A percentile compares a stretch with the other conserved stretches of the same genome.
These are phyloP conservation scores for Apocynum venetum DNA, from an alignment of 257 asterid species.

Conservation along the genomic window DNA sequence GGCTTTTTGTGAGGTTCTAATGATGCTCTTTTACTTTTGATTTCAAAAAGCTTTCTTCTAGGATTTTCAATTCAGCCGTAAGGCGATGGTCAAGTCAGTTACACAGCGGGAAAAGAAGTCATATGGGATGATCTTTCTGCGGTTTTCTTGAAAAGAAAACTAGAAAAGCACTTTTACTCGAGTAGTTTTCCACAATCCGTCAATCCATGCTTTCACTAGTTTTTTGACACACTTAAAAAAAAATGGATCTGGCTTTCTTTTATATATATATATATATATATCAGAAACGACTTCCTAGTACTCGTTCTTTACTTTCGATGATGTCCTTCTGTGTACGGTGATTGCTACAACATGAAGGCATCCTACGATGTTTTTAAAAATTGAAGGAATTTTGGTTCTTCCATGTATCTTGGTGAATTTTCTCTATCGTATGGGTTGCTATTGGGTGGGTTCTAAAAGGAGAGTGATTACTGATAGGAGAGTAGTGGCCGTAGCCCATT, in stretches of 20 bases:
- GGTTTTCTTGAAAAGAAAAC: not conserved
- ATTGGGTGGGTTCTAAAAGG: not conserved
- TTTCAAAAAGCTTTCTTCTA: not conserved
- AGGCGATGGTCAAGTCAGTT: constrained; percentile 6
- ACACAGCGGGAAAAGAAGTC: not conserved
- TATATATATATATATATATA: no score
- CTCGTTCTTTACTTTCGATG: no score
- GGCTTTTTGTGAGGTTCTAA: not conserved
- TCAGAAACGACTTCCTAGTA: not conserved
- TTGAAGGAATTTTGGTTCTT: not conserved
- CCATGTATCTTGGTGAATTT: not conserved
- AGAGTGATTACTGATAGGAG: not conserved
- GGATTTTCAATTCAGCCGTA: not conserved
- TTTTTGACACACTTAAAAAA: not conserved
- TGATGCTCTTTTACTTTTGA: not conserved
- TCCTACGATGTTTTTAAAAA: not conserved
- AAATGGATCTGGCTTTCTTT: no score
- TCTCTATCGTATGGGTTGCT: not conserved
- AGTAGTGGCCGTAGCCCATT: not conserved
- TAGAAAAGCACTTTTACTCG: constrained; percentile 3
- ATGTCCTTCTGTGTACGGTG: not conserved
- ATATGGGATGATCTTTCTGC: not conserved
- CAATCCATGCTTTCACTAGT: not conserved
- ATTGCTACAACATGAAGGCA: not conserved
- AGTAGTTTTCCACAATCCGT: not conserved